Conservation (phyloP, 129 eudicot species). For the Tanacetum coccineum region DNA sequence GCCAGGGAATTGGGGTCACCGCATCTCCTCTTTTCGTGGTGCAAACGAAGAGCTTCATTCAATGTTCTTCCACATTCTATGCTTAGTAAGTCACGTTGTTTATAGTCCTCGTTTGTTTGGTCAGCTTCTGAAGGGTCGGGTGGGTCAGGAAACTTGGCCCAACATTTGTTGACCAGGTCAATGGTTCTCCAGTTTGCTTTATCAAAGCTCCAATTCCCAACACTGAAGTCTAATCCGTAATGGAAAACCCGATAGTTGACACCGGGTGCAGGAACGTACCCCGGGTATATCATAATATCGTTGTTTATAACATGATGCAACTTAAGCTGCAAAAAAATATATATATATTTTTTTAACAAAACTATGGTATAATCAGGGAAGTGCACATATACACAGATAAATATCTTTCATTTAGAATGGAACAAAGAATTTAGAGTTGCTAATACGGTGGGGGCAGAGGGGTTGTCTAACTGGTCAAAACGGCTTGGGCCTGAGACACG, state of each 20-base stretch:
- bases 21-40: conserved; percentile 60
- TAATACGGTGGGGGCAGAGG: no score
- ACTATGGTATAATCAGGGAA: neutral
- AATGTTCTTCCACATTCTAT: conserved; percentile 74
- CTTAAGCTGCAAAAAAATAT: conserved; percentile 63
- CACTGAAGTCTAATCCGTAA: conserved; percentile 75
- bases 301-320: conserved; percentile 69
- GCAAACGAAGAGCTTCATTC: conserved; percentile 71
- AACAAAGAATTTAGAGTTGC: conserved; percentile 1
- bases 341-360: neutral
- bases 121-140: conserved; percentile 72
- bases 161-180: conserved; percentile 75
- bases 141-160: conserved; percentile 95
- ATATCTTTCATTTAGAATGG: neutral
- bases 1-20: conserved; percentile 37
- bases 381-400: neutral
- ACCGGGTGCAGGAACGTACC: conserved; percentile 69
- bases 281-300: conserved; percentile 83
- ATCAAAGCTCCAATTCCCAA: conserved; percentile 94
- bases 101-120: conserved; percentile 40
- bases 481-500: no score
- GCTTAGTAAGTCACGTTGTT: conserved; percentile 70
- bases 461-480: no score
- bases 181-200: conserved; percentile 78
- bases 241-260: conserved; percentile 81